A percentile compares a stretch with the other conserved stretches of the same genome.
Evolutionary conservation across 345 rosid genomes (phyloP).

Genomic region (Kandelia obovata): DNA sequence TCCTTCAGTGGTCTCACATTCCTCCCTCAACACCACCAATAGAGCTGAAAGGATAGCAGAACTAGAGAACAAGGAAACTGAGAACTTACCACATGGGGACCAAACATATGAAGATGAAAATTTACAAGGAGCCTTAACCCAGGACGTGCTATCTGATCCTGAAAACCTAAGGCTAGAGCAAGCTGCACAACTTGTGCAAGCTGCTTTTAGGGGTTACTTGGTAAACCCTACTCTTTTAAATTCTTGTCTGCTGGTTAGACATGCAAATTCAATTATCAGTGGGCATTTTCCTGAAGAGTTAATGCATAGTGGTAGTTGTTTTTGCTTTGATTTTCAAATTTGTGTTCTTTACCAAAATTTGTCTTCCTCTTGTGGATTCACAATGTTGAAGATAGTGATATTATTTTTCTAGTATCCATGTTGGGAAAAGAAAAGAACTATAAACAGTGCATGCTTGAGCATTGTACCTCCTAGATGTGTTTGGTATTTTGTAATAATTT

Average conservation of each 20-base stretch:
- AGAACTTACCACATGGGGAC: constrained; percentile 37
- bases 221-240: constrained; percentile 38
- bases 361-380: neutral
- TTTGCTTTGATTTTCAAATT: no score
- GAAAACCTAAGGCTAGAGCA: constrained; percentile 52
- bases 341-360: neutral
- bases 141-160: constrained; percentile 37
- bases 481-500: neutral
- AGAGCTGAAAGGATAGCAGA: constrained; percentile 40
- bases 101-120: constrained; percentile 31
- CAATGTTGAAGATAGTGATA: no score
- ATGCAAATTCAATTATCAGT: no score
- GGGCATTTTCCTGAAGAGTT: no score
- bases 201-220: constrained; percentile 93
- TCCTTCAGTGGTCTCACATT: constrained; percentile 40
- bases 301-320: no score
- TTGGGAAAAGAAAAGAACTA: no score
- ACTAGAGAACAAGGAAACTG: constrained; percentile 40
- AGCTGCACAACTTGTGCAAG: constrained; percentile 87
- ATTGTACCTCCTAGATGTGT: neutral
- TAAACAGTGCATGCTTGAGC: neutral
- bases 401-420: no score
- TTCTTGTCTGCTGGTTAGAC: neutral
- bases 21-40: constrained; percentile 22
- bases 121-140: constrained; percentile 23